Percentiles rank a stretch among this genome's conserved stretches.
These are phyloP conservation scores for Hypoxylon sp. DNA, from an alignment of 2,329 filamentous ascomycete species.

Conservation along the genomic window DNA sequence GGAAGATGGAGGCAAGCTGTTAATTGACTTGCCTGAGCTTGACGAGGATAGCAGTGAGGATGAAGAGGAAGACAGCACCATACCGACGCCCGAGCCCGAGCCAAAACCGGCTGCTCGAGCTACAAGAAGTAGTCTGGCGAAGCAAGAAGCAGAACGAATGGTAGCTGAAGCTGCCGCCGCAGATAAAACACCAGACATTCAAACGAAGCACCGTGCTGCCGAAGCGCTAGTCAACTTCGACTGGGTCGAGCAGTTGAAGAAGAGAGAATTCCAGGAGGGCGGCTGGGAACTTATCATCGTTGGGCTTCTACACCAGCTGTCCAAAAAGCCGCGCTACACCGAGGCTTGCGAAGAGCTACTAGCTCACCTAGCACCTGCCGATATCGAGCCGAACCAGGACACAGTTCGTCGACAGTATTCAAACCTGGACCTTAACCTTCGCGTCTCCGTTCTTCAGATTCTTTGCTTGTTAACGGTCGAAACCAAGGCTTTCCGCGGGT, in stretches of 20 bases:
- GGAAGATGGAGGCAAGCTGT: slow-evolving; percentile 79
- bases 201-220: slow-evolving; percentile 73
- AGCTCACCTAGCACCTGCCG: slow-evolving; percentile 81
- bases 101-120: slow-evolving; percentile 75
- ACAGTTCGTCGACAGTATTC: slow-evolving; percentile 80
- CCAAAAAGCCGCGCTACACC: slow-evolving; percentile 77
- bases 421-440: slow-evolving; percentile 82
- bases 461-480: slow-evolving; percentile 87
- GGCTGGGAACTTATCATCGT: slow-evolving; percentile 94
- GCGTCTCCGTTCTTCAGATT: slow-evolving; percentile 83
- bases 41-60: slow-evolving; percentile 77
- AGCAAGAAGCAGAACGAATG: slow-evolving; percentile 78
- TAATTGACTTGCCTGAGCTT: slow-evolving; percentile 81
- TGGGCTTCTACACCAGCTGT: slow-evolving; percentile 86
- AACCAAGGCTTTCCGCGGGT: slow-evolving; percentile 86
- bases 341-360: slow-evolving; percentile 83
- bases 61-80: slow-evolving; percentile 66
- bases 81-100: slow-evolving; percentile 67
- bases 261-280: slow-evolving; percentile 86
- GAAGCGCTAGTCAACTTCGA: slow-evolving; percentile 80
- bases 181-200: slow-evolving; percentile 61
- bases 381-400: slow-evolving; percentile 79
- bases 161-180: slow-evolving; percentile 69
- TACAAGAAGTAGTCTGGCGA: slow-evolving; percentile 87
- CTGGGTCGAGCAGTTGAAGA: slow-evolving; percentile 87